phyloP scores from a whole-genome alignment of 257 asterid genomes.

The Gentiana straminea region DNA sequence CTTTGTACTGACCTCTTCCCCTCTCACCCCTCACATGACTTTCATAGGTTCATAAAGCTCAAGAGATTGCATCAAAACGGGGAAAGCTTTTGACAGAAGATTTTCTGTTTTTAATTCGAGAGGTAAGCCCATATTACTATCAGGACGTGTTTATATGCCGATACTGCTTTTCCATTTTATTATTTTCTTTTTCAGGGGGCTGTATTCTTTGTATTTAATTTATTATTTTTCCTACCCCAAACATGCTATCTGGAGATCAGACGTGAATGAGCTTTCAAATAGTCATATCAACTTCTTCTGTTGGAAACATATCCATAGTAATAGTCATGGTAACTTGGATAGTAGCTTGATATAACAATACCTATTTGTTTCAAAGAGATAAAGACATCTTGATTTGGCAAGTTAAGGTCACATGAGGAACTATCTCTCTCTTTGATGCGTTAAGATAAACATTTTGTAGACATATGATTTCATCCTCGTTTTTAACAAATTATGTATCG shows the following conservation, averaged over 20 bases:
- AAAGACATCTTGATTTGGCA: no score
- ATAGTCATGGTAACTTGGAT: neutral
- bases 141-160: neutral
- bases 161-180: neutral
- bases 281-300: neutral
- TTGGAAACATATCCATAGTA: neutral
- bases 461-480: neutral
- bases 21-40: neutral
- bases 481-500: no score
- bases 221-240: neutral
- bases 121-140: slow-evolving; percentile 30
- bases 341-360: neutral
- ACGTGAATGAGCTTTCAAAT: neutral
- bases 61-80: slow-evolving; percentile 64
- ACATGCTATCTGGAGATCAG: neutral
- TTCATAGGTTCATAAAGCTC: slow-evolving; percentile 79
- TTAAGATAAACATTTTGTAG: neutral
- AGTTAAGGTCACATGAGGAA: neutral
- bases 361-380: neutral
- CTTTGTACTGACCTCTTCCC: no score
- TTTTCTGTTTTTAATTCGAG: slow-evolving; percentile 68
- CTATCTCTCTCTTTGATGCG: neutral
- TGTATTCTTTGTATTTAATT: neutral
- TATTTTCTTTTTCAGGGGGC: neutral
- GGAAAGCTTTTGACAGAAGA: slow-evolving; percentile 89